phyloP scores from a whole-genome alignment of 2,329 filamentous ascomycete genomes.

The Teratosphaeria pseudoeucalypti region DNA sequence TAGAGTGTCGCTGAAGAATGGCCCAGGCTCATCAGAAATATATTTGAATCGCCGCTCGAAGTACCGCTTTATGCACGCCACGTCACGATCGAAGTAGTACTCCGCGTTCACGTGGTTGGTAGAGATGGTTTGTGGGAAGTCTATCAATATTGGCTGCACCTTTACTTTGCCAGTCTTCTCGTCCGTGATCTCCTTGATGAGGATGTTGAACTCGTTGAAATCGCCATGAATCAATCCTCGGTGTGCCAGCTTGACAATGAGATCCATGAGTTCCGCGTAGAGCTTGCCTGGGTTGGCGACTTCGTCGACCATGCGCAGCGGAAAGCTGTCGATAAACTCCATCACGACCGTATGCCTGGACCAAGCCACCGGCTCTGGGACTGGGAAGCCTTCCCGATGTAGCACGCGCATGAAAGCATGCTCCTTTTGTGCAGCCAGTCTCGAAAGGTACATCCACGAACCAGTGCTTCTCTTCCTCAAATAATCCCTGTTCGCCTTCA shows the following conservation, averaged over 20 bases:
- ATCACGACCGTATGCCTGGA: conserved; percentile 95
- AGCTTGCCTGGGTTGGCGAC: conserved; percentile 76
- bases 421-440: conserved; percentile 86
- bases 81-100: conserved; percentile 95
- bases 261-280: conserved; percentile 80
- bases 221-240: conserved; percentile 93
- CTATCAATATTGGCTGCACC: conserved; percentile 76
- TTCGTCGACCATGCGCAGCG: conserved; percentile 74
- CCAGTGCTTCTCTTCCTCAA: conserved; percentile 68
- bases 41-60: conserved; percentile 87
- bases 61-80: conserved; percentile 89
- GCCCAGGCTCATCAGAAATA: conserved; percentile 67
- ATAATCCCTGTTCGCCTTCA: conserved; percentile 94
- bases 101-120: conserved; percentile 89
- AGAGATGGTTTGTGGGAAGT: conserved; percentile 97
- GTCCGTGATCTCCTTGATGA: conserved; percentile 90
- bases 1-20: conserved; percentile 74
- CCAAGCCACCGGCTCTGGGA: conserved; percentile 79
- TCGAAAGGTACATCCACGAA: conserved; percentile 97
- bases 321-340: conserved; percentile 85
- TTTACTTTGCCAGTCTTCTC: conserved; percentile 32
- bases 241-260: conserved; percentile 73
- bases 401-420: conserved; percentile 89
- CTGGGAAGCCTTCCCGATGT: conserved; percentile 71
- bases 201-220: conserved; percentile 98